Conservation (phyloP, 805 yeast genomes). For the Suhomyces faveliae region DNA sequence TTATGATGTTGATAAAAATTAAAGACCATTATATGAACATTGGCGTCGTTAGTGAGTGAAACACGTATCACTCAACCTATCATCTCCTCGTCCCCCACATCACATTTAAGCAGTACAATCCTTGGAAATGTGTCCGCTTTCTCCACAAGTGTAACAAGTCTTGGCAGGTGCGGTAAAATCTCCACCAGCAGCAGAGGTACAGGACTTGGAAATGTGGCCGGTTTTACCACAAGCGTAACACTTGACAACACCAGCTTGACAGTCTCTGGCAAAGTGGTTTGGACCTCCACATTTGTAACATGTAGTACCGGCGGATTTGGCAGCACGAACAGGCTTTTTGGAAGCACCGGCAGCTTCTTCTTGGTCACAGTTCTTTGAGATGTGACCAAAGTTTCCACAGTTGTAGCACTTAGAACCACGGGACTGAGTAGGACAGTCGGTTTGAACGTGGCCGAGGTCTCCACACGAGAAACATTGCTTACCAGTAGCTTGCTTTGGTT, state of each 20-base stretch:
- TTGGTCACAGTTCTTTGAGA: slow-evolving; percentile 67
- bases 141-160: slow-evolving; percentile 72
- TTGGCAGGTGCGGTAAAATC: slow-evolving; percentile 43
- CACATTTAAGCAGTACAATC: slow-evolving; percentile 46
- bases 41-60: slow-evolving; percentile 1
- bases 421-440: slow-evolving; percentile 72
- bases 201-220: slow-evolving; percentile 88
- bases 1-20: background rate
- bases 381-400: slow-evolving; percentile 77
- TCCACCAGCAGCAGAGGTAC: slow-evolving; percentile 58
- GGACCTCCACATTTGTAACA: slow-evolving; percentile 93
- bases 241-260: slow-evolving; percentile 68
- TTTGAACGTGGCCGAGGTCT: slow-evolving; percentile 82
- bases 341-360: slow-evolving; percentile 27
- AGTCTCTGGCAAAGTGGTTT: slow-evolving; percentile 90
- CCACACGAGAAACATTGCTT: slow-evolving; percentile 95
- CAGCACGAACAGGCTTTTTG: slow-evolving; percentile 17
- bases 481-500: slow-evolving; percentile 78
- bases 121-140: slow-evolving; percentile 84
- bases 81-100: background rate
- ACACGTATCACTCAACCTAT: background rate
- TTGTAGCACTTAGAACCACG: slow-evolving; percentile 77
- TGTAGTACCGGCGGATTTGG: slow-evolving; percentile 44
- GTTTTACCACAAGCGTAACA: slow-evolving; percentile 91
- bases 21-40: background rate